phyloP scores from a whole-genome alignment of 495 filamentous ascomycete species.

The Lasiosphaeriaceae sp. region DNA sequence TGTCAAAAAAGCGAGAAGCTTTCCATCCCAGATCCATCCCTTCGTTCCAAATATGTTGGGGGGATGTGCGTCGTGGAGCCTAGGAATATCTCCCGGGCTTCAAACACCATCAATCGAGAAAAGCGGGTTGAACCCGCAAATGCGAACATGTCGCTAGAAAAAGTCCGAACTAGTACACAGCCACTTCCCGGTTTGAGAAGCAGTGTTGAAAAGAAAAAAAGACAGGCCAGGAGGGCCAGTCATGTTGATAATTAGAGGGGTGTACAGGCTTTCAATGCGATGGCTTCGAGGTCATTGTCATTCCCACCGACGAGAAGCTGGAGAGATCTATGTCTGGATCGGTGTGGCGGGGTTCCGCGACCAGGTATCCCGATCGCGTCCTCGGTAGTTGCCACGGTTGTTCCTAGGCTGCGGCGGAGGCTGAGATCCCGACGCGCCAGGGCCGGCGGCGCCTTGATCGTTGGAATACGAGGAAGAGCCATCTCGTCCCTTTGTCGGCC shows the following conservation, averaged over 20 bases:
- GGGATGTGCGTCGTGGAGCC: neutral
- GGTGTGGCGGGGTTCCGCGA: constrained; percentile 18
- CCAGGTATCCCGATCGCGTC: constrained; percentile 28
- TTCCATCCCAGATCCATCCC: neutral
- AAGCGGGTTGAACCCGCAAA: neutral
- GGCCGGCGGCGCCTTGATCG: constrained; percentile 18
- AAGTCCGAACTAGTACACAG: constrained; percentile 15
- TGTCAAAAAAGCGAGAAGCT: neutral
- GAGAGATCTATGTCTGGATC: constrained; percentile 20
- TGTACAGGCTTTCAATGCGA: no score
- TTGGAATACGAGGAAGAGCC: constrained; percentile 11
- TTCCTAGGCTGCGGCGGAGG: constrained; percentile 7
- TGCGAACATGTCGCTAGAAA: constrained; percentile 10
- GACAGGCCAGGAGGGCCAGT: neutral
- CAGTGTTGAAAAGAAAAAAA: neutral
- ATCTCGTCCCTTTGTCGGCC: constrained; percentile 21
- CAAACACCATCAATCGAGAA: constrained; percentile 7
- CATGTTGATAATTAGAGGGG: neutral
- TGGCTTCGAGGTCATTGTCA: no score
- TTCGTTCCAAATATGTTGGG: neutral
- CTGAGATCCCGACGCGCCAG: constrained; percentile 8
- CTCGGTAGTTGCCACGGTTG: constrained; percentile 26
- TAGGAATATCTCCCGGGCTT: neutral
- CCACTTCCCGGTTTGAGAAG: constrained; percentile 9
- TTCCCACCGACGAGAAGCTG: no score